Evolutionary conservation across 2,329 filamentous ascomycete species (phyloP).

Genomic region (Stemphylium beticola): DNA sequence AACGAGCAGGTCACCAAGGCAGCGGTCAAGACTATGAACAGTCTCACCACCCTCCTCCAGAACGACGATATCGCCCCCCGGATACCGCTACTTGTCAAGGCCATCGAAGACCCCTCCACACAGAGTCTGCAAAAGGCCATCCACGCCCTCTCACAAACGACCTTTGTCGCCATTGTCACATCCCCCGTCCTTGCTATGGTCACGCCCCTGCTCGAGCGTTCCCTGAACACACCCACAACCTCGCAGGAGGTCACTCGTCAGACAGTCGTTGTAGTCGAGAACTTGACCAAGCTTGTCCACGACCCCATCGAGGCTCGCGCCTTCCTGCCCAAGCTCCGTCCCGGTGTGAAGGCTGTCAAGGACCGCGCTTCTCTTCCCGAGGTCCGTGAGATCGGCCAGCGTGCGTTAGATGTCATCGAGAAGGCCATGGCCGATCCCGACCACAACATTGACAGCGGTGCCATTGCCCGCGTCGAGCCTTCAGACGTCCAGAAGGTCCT

Average conservation of each 20-base stretch:
- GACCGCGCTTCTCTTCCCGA: conserved; percentile 91
- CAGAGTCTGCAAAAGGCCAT: conserved; percentile 94
- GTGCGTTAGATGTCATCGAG: conserved; percentile 84
- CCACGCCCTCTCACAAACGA: conserved; percentile 94
- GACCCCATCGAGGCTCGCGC: conserved; percentile 92
- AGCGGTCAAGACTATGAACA: conserved; percentile 89
- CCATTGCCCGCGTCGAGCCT: conserved; percentile 68
- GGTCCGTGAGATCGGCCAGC: conserved; percentile 85
- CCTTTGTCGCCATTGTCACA: conserved; percentile 96
- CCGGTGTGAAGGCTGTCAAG: conserved; percentile 87
- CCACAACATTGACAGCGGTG: conserved; percentile 61
- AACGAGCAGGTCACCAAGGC: conserved; percentile 69
- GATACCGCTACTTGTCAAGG: conserved; percentile 89
- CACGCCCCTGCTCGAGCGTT: conserved; percentile 91
- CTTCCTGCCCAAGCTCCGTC: conserved; percentile 92
- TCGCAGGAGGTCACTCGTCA: conserved; percentile 93
- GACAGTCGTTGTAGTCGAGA: conserved; percentile 95
- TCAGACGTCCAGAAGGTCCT: conserved; percentile 78
- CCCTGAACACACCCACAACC: conserved; percentile 88
- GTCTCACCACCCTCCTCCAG: conserved; percentile 84
- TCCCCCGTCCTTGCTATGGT: conserved; percentile 93
- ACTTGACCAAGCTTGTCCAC: conserved; percentile 97
- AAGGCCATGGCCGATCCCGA: conserved; percentile 77
- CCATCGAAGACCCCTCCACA: conserved; percentile 91
- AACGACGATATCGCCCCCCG: conserved; percentile 96